Percentiles rank a stretch among this genome's conserved stretches.
Conservation (phyloP, 1,139 yeast species). For the Kodamaea derodonti region DNA sequence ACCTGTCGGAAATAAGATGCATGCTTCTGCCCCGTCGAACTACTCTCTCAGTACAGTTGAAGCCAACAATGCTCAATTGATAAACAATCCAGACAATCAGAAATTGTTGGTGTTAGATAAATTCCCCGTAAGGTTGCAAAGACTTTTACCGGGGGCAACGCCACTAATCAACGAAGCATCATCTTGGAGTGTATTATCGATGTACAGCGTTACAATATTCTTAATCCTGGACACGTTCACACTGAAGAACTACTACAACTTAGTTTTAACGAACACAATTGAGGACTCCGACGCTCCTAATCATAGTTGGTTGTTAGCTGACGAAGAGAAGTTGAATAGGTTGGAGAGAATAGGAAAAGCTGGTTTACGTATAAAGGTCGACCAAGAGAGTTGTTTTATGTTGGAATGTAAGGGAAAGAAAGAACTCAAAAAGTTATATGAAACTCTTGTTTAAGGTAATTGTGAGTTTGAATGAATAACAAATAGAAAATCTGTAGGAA, state of each 20-base stretch:
- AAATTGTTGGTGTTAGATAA: conserved; percentile 22
- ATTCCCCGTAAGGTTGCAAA: conserved; percentile 39
- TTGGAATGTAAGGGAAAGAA: conserved; percentile 46
- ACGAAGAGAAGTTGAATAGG: conserved; percentile 25
- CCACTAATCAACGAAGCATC: conserved; percentile 32
- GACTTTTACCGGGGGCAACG: conserved; percentile 29
- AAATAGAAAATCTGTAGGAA: neutral
- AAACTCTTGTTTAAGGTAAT: conserved; percentile 23
- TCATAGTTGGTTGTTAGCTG: conserved; percentile 35
- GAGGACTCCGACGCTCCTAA: conserved; percentile 14
- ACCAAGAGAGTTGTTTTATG: conserved; percentile 35
- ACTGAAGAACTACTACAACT: conserved; percentile 26
- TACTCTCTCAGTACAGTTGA: conserved; percentile 14
- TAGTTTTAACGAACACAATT: conserved; percentile 22
- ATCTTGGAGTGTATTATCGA: conserved; percentile 43
- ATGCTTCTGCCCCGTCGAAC: conserved; percentile 5
- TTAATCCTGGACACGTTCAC: conserved; percentile 26
- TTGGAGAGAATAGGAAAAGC: conserved; percentile 45
- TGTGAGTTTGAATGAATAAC: no score
- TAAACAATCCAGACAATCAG: conserved; percentile 14
- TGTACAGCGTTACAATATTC: conserved; percentile 32
- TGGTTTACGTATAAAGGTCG: conserved; percentile 36
- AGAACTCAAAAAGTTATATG: conserved; percentile 35
- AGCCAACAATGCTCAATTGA: conserved; percentile 10
- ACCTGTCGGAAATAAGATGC: conserved; percentile 4